Percentiles rank a stretch among this genome's conserved stretches.
phyloP scores from a whole-genome alignment of 495 filamentous ascomycete species.

The Podospora pseudopauciseta region DNA sequence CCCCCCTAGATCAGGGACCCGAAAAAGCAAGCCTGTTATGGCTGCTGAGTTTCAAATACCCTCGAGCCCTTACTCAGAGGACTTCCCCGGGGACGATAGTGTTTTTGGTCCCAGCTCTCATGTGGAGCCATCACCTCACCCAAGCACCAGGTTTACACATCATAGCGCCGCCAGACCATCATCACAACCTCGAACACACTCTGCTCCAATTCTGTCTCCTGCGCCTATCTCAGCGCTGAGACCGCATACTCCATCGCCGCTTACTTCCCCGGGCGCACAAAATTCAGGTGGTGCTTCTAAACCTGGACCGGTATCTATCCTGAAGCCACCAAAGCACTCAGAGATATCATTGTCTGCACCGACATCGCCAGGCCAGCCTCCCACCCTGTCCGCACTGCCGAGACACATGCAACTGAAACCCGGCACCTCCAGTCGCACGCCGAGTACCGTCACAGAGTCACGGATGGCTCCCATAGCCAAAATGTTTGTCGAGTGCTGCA shows the following conservation, averaged over 20 bases:
- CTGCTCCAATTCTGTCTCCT: conserved; percentile 9
- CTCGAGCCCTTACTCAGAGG: conserved; percentile 14
- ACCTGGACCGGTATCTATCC: conserved; percentile 27
- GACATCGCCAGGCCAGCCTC: conserved; percentile 7
- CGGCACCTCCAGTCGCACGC: conserved; percentile 15
- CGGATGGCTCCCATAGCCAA: conserved; percentile 55
- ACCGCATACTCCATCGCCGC: conserved; percentile 4
- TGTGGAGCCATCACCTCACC: not conserved
- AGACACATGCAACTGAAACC: conserved; percentile 34
- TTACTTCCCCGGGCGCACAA: conserved; percentile 1
- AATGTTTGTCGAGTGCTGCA: conserved; percentile 76
- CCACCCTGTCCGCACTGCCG: conserved; percentile 27
- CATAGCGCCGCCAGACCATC: conserved; percentile 3
- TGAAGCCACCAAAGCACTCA: conserved; percentile 28
- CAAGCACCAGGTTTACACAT: conserved; percentile 9
- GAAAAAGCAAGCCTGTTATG: not conserved
- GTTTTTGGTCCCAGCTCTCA: not conserved
- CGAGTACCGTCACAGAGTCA: conserved; percentile 11
- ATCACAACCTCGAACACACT: conserved; percentile 14
- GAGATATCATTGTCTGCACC: conserved; percentile 7
- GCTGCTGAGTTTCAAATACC: conserved; percentile 8
- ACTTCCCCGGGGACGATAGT: conserved; percentile 9
- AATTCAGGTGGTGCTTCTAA: not conserved
- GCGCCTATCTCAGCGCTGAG: conserved; percentile 1
- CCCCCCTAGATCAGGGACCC: not conserved